Evolutionary conservation across 768 basidiomycete species (phyloP).

Genomic region (Kwoniella dejecticola): DNA sequence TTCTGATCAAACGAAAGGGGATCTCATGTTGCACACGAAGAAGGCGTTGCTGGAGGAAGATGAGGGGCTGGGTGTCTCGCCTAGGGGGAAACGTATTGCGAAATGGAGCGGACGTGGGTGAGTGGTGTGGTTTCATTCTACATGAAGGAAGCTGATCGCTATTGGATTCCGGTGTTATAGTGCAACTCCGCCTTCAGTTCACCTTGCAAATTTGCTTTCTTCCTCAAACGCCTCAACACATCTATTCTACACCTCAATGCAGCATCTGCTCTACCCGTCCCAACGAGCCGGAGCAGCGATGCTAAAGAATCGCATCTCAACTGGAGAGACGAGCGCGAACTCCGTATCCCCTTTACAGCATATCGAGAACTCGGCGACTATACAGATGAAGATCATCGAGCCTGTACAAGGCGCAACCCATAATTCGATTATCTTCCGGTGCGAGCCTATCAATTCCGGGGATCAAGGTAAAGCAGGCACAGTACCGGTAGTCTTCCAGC

Average conservation of each 20-base stretch:
- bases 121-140: slow-evolving; percentile 1
- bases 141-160: no score
- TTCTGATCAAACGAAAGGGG: slow-evolving; percentile 1
- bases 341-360: slow-evolving; percentile 7
- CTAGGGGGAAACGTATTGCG: slow-evolving; percentile 27
- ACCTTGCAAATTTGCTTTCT: slow-evolving; percentile 32
- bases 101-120: slow-evolving; percentile 39
- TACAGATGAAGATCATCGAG: slow-evolving; percentile 5
- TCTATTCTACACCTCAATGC: slow-evolving; percentile 44
- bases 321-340: neutral
- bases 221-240: slow-evolving; percentile 33
- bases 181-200: slow-evolving; percentile 27
- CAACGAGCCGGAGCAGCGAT: neutral
- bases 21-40: neutral
- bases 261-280: slow-evolving; percentile 28
- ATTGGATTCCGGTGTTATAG: neutral
- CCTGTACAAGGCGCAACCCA: slow-evolving; percentile 12
- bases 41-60: slow-evolving; percentile 25
- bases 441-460: slow-evolving; percentile 13
- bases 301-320: slow-evolving; percentile 1
- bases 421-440: slow-evolving; percentile 23
- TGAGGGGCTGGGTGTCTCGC: slow-evolving; percentile 44
- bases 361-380: slow-evolving; percentile 13
- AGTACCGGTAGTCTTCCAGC: slow-evolving; percentile 28
- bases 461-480: no score